These are phyloP conservation scores for Sphagnum tenellum DNA, from an alignment of 225 moss, liverwort and hornwort species.

Conservation along the genomic window DNA sequence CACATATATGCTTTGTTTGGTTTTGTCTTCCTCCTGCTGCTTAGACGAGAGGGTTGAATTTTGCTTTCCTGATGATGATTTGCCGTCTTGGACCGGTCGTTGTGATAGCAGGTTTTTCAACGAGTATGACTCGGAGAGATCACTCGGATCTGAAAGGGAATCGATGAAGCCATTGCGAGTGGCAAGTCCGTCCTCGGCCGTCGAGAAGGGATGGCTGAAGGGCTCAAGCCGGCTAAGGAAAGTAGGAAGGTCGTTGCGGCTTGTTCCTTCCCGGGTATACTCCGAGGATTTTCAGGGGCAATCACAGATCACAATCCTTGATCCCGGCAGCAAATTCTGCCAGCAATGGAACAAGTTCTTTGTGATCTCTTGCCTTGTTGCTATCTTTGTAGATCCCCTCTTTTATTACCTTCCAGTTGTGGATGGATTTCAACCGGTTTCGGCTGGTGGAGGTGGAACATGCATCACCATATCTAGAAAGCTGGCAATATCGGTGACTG, in stretches of 20 bases:
- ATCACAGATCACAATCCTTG: constrained; percentile 26
- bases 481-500: constrained; percentile 58
- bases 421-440: constrained; percentile 3
- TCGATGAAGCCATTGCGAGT: background rate
- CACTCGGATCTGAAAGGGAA: no score
- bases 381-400: constrained; percentile 72
- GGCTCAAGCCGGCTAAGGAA: constrained; percentile 57
- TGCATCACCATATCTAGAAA: constrained; percentile 56
- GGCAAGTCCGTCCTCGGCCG: constrained; percentile 18
- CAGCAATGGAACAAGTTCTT: constrained; percentile 71
- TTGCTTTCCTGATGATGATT: background rate
- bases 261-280: constrained; percentile 35
- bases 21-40: no score
- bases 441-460: background rate
- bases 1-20: background rate
- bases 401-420: constrained; percentile 80
- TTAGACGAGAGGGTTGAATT: background rate
- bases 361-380: constrained; percentile 64
- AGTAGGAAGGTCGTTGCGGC: constrained; percentile 50
- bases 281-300: constrained; percentile 31
- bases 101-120: background rate
- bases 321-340: constrained; percentile 46
- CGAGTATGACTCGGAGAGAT: background rate
- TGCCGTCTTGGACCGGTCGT: no score
- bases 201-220: constrained; percentile 51